Percentiles rank a stretch among this genome's conserved stretches.
Evolutionary conservation across 2,329 filamentous ascomycete species (phyloP).

Genomic region (Colletotrichum gigasporum): DNA sequence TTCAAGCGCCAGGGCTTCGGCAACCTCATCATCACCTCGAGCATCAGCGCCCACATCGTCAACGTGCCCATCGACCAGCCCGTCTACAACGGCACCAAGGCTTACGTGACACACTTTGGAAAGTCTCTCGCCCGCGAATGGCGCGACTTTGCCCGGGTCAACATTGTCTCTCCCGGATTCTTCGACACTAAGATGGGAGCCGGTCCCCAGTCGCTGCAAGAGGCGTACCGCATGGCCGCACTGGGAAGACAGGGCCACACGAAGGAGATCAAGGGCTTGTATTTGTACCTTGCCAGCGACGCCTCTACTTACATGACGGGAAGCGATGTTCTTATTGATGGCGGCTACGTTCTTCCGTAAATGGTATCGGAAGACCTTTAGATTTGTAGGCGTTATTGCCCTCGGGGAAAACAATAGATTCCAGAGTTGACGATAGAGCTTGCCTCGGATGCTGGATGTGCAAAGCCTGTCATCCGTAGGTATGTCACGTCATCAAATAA

Average conservation of each 20-base stretch:
- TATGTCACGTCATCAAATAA: too few species aligned
- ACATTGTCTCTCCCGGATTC: conserved; percentile 63
- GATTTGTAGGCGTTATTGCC: too few species aligned
- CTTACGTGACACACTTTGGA: conserved; percentile 64
- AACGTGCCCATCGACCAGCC: conserved; percentile 57
- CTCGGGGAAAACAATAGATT: too few species aligned
- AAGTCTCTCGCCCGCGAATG: conserved; percentile 65
- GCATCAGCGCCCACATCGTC: conserved; percentile 59
- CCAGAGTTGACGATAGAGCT: too few species aligned
- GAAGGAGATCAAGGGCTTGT: conserved; percentile 71
- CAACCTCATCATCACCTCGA: conserved; percentile 62
- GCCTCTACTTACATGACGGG: conserved; percentile 61
- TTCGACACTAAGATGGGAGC: conserved; percentile 66
- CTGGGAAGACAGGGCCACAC: conserved; percentile 68
- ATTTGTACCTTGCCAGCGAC: conserved; percentile 62
- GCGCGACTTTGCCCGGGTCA: conserved; percentile 66
- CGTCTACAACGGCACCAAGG: conserved; percentile 64
- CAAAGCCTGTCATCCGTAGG: too few species aligned
- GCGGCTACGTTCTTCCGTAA: conserved; percentile 39
- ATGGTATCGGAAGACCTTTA: too few species aligned
- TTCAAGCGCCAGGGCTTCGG: conserved; percentile 54
- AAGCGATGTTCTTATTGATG: conserved; percentile 57
- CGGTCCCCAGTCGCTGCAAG: conserved; percentile 50
- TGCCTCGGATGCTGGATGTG: not conserved
- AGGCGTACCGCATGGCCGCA: conserved; percentile 59